Conservation (phyloP, 805 yeast species). For the Candida rishiriensis region DNA sequence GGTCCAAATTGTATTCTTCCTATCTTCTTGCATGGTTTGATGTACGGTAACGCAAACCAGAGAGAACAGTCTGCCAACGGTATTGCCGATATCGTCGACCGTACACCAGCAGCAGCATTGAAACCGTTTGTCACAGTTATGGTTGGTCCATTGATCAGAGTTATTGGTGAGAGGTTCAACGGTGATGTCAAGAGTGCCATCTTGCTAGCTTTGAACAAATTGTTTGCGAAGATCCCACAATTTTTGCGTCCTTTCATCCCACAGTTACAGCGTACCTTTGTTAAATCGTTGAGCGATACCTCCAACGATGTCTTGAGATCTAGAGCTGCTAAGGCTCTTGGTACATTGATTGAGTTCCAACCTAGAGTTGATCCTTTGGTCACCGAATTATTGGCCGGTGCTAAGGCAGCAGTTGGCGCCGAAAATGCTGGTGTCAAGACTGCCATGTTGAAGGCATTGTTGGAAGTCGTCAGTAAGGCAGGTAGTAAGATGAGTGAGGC, state of each 20-base stretch:
- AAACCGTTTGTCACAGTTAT: conserved; percentile 88
- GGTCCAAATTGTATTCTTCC: conserved; percentile 90
- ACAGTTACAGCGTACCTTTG: conserved; percentile 95
- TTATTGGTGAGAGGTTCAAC: conserved; percentile 90
- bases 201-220: conserved; percentile 70
- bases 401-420: conserved; percentile 48
- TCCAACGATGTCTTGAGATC: conserved; percentile 66
- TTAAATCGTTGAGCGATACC: conserved; percentile 81
- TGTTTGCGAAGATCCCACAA: conserved; percentile 81
- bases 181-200: conserved; percentile 95
- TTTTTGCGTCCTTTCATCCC: conserved; percentile 94
- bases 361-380: conserved; percentile 93
- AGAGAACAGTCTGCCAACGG: conserved; percentile 85
- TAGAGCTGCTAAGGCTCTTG: conserved; percentile 87
- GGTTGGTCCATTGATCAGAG: conserved; percentile 97
- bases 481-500: conserved; percentile 74
- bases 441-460: conserved; percentile 79
- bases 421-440: conserved; percentile 66
- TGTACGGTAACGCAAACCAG: conserved; percentile 84
- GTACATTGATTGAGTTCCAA: conserved; percentile 81
- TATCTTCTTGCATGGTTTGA: conserved; percentile 87
- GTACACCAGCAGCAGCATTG: conserved; percentile 78
- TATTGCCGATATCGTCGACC: conserved; percentile 79
- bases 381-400: conserved; percentile 75
- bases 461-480: conserved; percentile 76